Evolutionary conservation across 2,329 filamentous ascomycete species (phyloP).

Genomic region (Phialophora verrucosa): DNA sequence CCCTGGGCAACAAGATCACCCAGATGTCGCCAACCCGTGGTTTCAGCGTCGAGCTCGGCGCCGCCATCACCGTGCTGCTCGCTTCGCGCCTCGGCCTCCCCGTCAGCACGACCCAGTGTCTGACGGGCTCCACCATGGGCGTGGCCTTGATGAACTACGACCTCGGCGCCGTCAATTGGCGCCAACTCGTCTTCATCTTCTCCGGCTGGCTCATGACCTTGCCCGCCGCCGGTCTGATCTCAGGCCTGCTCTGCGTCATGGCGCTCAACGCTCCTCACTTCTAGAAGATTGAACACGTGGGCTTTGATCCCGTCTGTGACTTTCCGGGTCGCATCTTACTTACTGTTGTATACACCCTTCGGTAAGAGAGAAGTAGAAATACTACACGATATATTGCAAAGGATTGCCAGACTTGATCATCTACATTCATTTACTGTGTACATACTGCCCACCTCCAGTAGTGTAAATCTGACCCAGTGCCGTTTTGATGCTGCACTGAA

Average conservation of each 20-base stretch:
- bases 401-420: no score
- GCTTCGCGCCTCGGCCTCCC: conserved; percentile 69
- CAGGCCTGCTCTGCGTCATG: conserved; percentile 13
- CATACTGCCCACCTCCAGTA: no score
- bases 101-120: conserved; percentile 16
- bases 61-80: conserved; percentile 74
- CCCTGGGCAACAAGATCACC: conserved; percentile 81
- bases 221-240: conserved; percentile 4
- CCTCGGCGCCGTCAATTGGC: conserved; percentile 13
- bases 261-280: conserved; percentile 13
- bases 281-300: background rate
- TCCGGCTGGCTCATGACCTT: conserved; percentile 13
- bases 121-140: conserved; percentile 3
- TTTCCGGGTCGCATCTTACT: no score
- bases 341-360: no score
- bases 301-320: no score
- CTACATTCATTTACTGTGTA: no score
- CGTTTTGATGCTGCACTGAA: no score
- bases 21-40: conserved; percentile 65
- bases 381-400: no score
- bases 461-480: no score
- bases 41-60: conserved; percentile 78
- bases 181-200: conserved; percentile 11
- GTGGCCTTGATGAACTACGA: conserved; percentile 17
- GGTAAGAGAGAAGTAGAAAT: no score